A percentile compares a stretch with the other conserved stretches of the same genome.
Evolutionary conservation across 768 basidiomycete genomes (phyloP).

Genomic region (Tephrocybe rancida): DNA sequence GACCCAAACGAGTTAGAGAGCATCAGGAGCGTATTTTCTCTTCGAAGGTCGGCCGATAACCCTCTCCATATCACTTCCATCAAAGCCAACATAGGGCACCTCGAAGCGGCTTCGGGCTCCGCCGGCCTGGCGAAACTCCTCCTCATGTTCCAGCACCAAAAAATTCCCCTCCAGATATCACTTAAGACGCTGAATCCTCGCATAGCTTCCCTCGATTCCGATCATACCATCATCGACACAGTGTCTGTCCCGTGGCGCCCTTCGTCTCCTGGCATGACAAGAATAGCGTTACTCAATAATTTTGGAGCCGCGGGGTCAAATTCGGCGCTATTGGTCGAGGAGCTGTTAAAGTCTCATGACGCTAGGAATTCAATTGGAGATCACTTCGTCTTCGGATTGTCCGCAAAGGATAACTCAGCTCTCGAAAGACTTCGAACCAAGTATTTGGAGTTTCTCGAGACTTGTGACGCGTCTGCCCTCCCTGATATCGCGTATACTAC

Average conservation of each 20-base stretch:
- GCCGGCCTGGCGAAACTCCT: constrained; percentile 72
- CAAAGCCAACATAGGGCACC: constrained; percentile 76
- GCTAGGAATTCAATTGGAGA: neutral
- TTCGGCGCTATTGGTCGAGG: constrained; percentile 61
- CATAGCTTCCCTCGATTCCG: constrained; percentile 48
- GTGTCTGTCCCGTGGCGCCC: constrained; percentile 42
- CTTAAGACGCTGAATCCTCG: constrained; percentile 56
- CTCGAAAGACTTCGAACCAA: constrained; percentile 48
- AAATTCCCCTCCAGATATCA: constrained; percentile 65
- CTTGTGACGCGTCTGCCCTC: constrained; percentile 28
- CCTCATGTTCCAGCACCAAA: constrained; percentile 60
- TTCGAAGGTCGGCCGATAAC: constrained; percentile 40
- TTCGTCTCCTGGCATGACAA: constrained; percentile 31
- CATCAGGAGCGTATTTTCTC: constrained; percentile 56
- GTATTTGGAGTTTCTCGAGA: constrained; percentile 52
- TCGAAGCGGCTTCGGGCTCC: constrained; percentile 76
- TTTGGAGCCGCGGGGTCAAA: constrained; percentile 81
- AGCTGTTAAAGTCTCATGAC: constrained; percentile 25
- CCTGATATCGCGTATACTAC: constrained; percentile 66
- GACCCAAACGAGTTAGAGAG: constrained; percentile 68
- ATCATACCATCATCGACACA: constrained; percentile 52
- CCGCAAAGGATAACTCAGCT: constrained; percentile 54
- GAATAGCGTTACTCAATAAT: constrained; percentile 68
- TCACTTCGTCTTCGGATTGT: constrained; percentile 57
- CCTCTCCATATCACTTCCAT: constrained; percentile 68